A percentile compares a stretch with the other conserved stretches of the same genome.
Evolutionary conservation across 257 asterid genomes (phyloP).

Genomic region (Solanum pennellii): DNA sequence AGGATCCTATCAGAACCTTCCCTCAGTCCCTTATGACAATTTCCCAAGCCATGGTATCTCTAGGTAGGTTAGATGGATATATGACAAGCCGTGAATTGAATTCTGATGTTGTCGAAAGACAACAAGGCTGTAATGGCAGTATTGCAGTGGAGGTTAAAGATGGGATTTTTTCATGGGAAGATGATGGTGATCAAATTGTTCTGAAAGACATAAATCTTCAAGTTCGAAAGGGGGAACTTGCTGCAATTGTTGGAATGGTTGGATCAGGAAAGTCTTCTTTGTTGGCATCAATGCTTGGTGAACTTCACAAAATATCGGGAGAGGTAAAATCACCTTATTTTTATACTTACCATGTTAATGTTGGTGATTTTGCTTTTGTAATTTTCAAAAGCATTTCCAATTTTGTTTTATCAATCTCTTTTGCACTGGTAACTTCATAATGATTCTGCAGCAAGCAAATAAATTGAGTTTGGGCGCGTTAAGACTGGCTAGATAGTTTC

Average conservation of each 20-base stretch:
- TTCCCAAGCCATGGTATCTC: slow-evolving; percentile 48
- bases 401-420: background rate
- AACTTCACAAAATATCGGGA: slow-evolving; percentile 51
- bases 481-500: background rate
- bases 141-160: slow-evolving; percentile 39
- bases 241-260: slow-evolving; percentile 75
- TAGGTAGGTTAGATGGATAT: slow-evolving; percentile 49
- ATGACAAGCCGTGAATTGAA: slow-evolving; percentile 41
- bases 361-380: background rate
- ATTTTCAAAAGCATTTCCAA: background rate
- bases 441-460: background rate
- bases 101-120: slow-evolving; percentile 27
- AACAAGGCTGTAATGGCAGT: slow-evolving; percentile 20
- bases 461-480: background rate
- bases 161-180: slow-evolving; percentile 60
- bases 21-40: slow-evolving; percentile 50
- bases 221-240: slow-evolving; percentile 60
- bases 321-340: slow-evolving; percentile 17
- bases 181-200: slow-evolving; percentile 22
- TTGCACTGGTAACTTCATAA: background rate
- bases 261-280: slow-evolving; percentile 79
- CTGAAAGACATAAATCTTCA: slow-evolving; percentile 30
- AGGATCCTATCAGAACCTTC: slow-evolving; percentile 52
- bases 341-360: background rate
- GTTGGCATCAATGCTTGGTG: slow-evolving; percentile 62